Evolutionary conservation across 2,329 filamentous ascomycete genomes (phyloP).

Genomic region (Parafenestella ontariensis): DNA sequence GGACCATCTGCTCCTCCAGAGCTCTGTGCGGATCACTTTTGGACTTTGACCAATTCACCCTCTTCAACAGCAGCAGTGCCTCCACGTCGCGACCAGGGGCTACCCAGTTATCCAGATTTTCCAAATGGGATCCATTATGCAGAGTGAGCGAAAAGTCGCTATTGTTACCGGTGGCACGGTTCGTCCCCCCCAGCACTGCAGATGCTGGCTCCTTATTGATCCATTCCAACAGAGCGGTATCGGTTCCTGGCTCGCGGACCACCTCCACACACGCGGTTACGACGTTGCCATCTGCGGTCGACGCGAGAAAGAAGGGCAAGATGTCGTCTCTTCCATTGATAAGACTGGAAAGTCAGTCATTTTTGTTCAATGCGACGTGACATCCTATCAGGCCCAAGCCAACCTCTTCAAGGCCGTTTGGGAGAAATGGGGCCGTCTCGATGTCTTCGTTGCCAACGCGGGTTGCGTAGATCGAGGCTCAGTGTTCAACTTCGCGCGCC

Average conservation of each 20-base stretch:
- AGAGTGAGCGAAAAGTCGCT: conserved; percentile 40
- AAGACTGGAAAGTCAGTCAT: conserved; percentile 39
- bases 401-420: conserved; percentile 54
- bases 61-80: background rate
- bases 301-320: conserved; percentile 45
- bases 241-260: conserved; percentile 52
- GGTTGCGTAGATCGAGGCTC: conserved; percentile 57
- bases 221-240: conserved; percentile 54
- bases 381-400: conserved; percentile 56
- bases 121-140: conserved; percentile 10
- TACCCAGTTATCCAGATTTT: background rate
- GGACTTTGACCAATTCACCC: background rate
- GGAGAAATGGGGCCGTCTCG: conserved; percentile 55
- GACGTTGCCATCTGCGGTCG: conserved; percentile 52
- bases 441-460: conserved; percentile 59
- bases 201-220: conserved; percentile 1
- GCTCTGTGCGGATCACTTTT: background rate
- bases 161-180: conserved; percentile 54
- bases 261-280: conserved; percentile 47
- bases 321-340: conserved; percentile 24
- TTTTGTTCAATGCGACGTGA: conserved; percentile 57
- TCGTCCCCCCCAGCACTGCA: conserved; percentile 20
- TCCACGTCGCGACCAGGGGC: background rate
- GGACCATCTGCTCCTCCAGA: background rate
- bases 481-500: conserved; percentile 52